phyloP scores from a whole-genome alignment of 352 stramenopile genomes.

The Phytopythium aichiense region DNA sequence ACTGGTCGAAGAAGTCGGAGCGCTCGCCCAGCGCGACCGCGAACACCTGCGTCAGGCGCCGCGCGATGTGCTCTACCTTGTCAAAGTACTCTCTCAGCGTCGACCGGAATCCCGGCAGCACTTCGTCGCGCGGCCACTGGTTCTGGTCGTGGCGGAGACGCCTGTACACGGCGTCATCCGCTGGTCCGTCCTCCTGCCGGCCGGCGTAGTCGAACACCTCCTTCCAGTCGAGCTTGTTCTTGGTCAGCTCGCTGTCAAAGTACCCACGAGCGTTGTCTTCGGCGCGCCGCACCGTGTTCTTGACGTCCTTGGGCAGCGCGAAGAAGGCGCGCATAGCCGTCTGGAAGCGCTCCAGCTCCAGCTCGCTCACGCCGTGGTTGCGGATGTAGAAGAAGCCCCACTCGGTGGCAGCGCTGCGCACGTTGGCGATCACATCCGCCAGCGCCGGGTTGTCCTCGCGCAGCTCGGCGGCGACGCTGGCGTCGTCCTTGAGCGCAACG shows the following conservation, averaged over 20 bases:
- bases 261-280: slow-evolving; percentile 86
- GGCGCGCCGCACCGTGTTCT: slow-evolving; percentile 56
- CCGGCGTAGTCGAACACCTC: slow-evolving; percentile 76
- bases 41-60: slow-evolving; percentile 50
- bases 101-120: slow-evolving; percentile 49
- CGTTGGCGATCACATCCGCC: slow-evolving; percentile 34
- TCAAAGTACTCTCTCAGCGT: slow-evolving; percentile 39
- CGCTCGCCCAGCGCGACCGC: slow-evolving; percentile 45
- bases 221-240: slow-evolving; percentile 92
- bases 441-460: slow-evolving; percentile 4
- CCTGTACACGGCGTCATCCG: slow-evolving; percentile 36
- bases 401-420: slow-evolving; percentile 52
- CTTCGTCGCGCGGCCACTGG: slow-evolving; percentile 53
- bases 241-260: slow-evolving; percentile 94
- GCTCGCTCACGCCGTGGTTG: slow-evolving; percentile 63
- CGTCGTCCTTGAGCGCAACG: slow-evolving; percentile 29
- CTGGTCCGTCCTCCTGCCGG: slow-evolving; percentile 28
- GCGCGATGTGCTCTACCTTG: slow-evolving; percentile 51
- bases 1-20: slow-evolving; percentile 50
- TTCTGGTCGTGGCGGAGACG: slow-evolving; percentile 85
- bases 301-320: slow-evolving; percentile 50
- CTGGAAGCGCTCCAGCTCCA: slow-evolving; percentile 65
- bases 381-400: slow-evolving; percentile 94
- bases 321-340: slow-evolving; percentile 81
- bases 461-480: slow-evolving; percentile 28